Percentiles rank a stretch among this genome's conserved stretches.
These are phyloP conservation scores for Salix caprea DNA, from an alignment of 345 rosid genomes.

Conservation along the genomic window DNA sequence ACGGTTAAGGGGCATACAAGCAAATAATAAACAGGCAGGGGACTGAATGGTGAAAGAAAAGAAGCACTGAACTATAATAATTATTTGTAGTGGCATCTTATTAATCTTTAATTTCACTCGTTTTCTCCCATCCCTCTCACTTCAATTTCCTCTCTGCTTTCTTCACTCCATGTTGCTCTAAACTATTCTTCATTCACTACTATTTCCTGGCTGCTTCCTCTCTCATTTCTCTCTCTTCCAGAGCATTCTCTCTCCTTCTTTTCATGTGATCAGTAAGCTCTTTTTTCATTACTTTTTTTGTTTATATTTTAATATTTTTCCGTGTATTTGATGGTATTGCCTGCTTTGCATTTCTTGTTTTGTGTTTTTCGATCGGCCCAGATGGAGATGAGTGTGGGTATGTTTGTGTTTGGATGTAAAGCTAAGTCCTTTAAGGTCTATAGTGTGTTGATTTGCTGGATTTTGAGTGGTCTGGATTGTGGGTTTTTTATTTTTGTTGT, in stretches of 20 bases:
- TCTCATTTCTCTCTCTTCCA: not conserved
- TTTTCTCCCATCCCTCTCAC: not conserved
- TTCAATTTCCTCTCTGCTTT: not conserved
- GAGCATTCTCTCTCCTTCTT: conserved; percentile 1
- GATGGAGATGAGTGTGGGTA: not conserved
- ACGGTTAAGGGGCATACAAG: not conserved
- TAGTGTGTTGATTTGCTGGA: not conserved
- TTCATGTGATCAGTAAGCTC: conserved; percentile 58
- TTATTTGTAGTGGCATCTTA: not conserved
- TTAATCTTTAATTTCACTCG: conserved; percentile 26
- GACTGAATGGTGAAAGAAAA: not conserved
- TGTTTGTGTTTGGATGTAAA: not conserved
- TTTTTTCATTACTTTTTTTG: not conserved
- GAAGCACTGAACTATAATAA: not conserved
- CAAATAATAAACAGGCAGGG: conserved; percentile 2
- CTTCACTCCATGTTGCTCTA: conserved; percentile 28
- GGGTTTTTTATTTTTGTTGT: not conserved
- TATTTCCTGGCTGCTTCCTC: conserved; percentile 3
- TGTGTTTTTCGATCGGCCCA: not conserved
- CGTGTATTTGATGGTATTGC: conserved; percentile 1
- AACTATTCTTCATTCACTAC: conserved; percentile 2
- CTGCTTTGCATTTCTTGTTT: conserved; percentile 2
- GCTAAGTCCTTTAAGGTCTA: not conserved
- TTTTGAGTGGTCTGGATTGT: not conserved
- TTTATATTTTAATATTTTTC: not conserved